Evolutionary conservation across 2,329 filamentous ascomycete species (phyloP).

Genomic region (Stemphylium vesicarium): DNA sequence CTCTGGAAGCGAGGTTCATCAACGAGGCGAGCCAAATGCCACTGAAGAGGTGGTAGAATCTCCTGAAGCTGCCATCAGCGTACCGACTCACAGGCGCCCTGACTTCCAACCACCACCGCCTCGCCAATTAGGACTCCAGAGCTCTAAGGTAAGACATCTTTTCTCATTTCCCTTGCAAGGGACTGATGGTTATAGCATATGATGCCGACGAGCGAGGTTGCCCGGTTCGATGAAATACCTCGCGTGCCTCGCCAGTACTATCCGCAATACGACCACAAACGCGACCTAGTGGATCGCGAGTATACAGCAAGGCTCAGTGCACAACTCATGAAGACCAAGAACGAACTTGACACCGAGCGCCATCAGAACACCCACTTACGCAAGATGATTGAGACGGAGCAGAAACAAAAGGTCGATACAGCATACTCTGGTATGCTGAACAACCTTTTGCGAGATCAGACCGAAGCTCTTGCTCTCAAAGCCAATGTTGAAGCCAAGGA

Average conservation of each 20-base stretch:
- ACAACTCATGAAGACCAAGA: slow-evolving; percentile 19
- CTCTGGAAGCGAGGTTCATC: not conserved
- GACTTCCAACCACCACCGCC: not conserved
- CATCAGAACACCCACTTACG: slow-evolving; percentile 14
- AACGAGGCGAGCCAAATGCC: not conserved
- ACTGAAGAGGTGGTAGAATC: not conserved
- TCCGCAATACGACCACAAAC: not conserved
- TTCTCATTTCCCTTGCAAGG: fast-evolving
- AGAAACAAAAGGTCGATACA: slow-evolving; percentile 9
- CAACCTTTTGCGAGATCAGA: slow-evolving; percentile 24
- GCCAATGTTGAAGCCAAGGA: slow-evolving; percentile 14
- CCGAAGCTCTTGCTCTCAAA: slow-evolving; percentile 13
- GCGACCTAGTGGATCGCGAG: slow-evolving; percentile 7
- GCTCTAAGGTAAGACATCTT: not conserved
- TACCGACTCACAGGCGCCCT: slow-evolving; percentile 20
- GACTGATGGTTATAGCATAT: not conserved
- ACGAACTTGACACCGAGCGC: slow-evolving; percentile 25
- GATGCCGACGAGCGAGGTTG: not conserved
- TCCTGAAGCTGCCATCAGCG: not conserved
- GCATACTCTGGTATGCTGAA: slow-evolving; percentile 17
- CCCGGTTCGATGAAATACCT: not conserved
- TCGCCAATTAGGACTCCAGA: not conserved
- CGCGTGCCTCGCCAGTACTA: slow-evolving; percentile 6
- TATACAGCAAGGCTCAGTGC: slow-evolving; percentile 16
- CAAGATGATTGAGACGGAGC: slow-evolving; percentile 12